Evolutionary conservation across 192 early-diverging fungal genomes (phyloP), one percentile per base, ranked within the genome.

Genomic region (Paraglomus brasilianum): DNA sequence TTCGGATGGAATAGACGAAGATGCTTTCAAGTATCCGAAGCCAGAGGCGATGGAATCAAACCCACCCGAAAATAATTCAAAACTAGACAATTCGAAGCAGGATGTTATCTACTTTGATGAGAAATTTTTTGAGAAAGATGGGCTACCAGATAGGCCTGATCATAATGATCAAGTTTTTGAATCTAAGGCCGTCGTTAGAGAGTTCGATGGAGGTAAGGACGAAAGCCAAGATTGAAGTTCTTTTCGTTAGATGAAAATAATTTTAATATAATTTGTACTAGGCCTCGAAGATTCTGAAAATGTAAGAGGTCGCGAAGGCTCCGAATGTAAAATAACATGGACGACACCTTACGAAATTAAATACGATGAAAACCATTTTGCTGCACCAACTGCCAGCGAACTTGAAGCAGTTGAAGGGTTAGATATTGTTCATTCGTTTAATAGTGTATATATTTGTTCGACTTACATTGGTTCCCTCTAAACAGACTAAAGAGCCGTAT

Each of bases 331-430:
- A 79, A 73, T 52, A 81, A 76, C 15, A 65, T 83, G 8, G 72
- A 76, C 17, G 22, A 65, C 3, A 74, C 75, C 0, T 22, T 30
- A 30, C 3, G 30, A 30, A 30, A 30, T 30, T 3, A 19, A 69
- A 1, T 51, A 87, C 30, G 53, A 72, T 1, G 83, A 85, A 38
- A 69, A 86, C 39, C 78, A 83, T 48, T 88, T 82, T 67, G 55
- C 78, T 8, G 57, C 77, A 5, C 77, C 81, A 0, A 72, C 73
- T 14, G 56, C 66, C 36, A 77, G 56, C 44, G 74, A 74, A 24
- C 60, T 66, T 8, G 8, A 62, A 51, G 21, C 72, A 60, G 56
- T 62, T 61, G 5, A 36, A 67, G 50, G 50, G 79, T n/a, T 56
- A 74, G 15, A 13, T 30, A 30, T 3, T 30, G 30, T 30, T 30